These are phyloP conservation scores for Salicornia ramosissima DNA, from an alignment of 148 eudicot genomes.

Conservation along the genomic window DNA sequence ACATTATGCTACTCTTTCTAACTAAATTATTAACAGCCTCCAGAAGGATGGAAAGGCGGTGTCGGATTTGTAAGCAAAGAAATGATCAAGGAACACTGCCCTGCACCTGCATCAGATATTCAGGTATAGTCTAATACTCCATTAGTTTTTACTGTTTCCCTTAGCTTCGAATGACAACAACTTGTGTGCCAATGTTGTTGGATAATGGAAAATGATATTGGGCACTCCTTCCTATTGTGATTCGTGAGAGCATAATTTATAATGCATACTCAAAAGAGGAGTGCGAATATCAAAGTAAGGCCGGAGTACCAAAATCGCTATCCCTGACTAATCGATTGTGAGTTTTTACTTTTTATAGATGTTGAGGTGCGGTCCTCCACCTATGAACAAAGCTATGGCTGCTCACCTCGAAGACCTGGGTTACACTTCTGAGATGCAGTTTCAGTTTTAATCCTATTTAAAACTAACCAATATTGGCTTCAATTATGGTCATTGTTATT, in stretches of 20 bases:
- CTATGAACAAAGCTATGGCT: constrained; percentile 91
- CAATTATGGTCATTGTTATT: too few relatives aligned
- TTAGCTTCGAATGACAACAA: background rate
- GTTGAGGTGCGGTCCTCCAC: constrained; percentile 78
- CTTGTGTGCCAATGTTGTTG: background rate
- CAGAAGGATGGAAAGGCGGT: constrained; percentile 83
- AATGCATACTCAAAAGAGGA: too few relatives aligned
- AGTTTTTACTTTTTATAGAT: constrained; percentile 33
- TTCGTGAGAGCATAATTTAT: too few relatives aligned
- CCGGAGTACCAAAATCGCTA: too few relatives aligned
- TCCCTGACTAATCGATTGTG: too few relatives aligned
- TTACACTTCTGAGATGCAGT: constrained; percentile 61
- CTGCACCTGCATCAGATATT: constrained; percentile 70
- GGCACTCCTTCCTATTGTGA: too few relatives aligned
- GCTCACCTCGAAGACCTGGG: constrained; percentile 68
- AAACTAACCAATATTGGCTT: too few relatives aligned
- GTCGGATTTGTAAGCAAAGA: constrained; percentile 84
- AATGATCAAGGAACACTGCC: constrained; percentile 81
- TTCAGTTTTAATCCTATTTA: constrained; percentile 52
- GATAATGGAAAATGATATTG: too few relatives aligned
- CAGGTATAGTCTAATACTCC: constrained; percentile 34
- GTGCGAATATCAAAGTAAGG: too few relatives aligned
- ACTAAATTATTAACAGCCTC: constrained; percentile 51
- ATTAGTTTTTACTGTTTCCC: too few relatives aligned
- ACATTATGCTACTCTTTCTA: constrained; percentile 4